Base-by-base conservation (phyloP, 768 basidiomycete species). In the Leccinum incarnatum region DNA sequence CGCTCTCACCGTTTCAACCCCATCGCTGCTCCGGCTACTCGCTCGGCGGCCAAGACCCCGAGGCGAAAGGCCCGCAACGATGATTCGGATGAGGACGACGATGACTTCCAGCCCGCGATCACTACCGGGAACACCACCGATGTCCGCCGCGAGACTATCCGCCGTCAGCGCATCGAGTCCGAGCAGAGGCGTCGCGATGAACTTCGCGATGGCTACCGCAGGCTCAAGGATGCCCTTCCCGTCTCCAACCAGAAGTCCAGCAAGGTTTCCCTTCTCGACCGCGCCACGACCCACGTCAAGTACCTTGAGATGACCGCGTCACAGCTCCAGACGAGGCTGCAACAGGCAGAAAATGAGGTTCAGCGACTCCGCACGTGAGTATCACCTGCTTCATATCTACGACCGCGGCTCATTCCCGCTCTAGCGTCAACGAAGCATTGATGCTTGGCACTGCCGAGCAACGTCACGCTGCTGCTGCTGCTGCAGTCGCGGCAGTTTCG, bases 171-270 rank as follows among this genome's bases (percentile, higher is more conserved):
- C 76, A 94, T 94, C 78, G 92, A 94, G 80, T 93, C 91, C 25
- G 92, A 94, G 79, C 91, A 95, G 80, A 81, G 93, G 65, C 83
- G 94, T 65, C 85, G 94, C 40, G 93, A 95, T 67, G 94, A 96
- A 76, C 89, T 96, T 71, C 81, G 94, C 56, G 93, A 96, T 57
- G 93, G 92, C 60, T 96, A 95, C 76, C 84, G 87, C 66, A 84
- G 89, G 58, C 86, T 96, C 77, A 93, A 93, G 83, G 89, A 93
- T 67, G 88, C 87, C 56, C 86, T 96, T 66, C 94, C 94, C 29
- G 81, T 87, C 59, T 90, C 88, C 50, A 94, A 93, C 79, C 92
- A 95, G 81, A 92, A 94, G 81, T 87, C 91, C 10, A 92, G 89
- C 83, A 96, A 96, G 78, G 90, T 93, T 54, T 91, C 87, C 62